Evolutionary conservation across 805 yeast genomes (phyloP), one percentile per base, ranked within the genome.

Genomic region (Nadsonia fulvescens): DNA sequence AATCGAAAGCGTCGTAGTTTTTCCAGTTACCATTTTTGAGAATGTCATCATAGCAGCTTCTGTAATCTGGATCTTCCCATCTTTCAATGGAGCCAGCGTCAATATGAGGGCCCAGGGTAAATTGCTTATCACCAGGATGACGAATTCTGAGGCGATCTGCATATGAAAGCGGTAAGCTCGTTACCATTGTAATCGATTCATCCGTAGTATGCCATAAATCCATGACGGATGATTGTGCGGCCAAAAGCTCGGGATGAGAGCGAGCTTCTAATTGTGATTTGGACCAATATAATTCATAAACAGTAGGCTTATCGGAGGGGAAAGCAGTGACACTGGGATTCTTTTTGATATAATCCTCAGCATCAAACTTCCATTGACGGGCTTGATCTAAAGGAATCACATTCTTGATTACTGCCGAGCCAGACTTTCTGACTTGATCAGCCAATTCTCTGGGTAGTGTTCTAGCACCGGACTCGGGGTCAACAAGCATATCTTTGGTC

Each of bases 61-160:
- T 33, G 37, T 56, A 59, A 13, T 39, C 46, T 8, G 29, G 34
- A 37, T 59, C 63, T 35, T 58, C 63, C 64, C 64, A 59, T 24
- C 64, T 36, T 34, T 57, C 63, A 18, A 58, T 38, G 2, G 58
- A 47, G 8, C 59, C 54, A n/a, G 55, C 44, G 32, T 58, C 63
- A n/a, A 46, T 38, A 28, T 58, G 63, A 12, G 55, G 48, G 15
- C 51, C 54, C 20, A 57, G 42, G 4, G 55, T 30, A 15, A 42
- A 35, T 17, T 19, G 16, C 12, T 32, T 34, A 15, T 43, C 47
- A 5, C 62, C 62, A 0, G 62, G 58, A 7, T 40, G 38, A 22
- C 63, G 41, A 22, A 58, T 51, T 27, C 63, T 40, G 18, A 56
- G 38, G 12, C 61, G 38, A 36, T 58, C 63, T n/a, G 58, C 59